Evolutionary conservation across 495 filamentous ascomycete species (phyloP).

Genomic region (Aspergillus ostianus): DNA sequence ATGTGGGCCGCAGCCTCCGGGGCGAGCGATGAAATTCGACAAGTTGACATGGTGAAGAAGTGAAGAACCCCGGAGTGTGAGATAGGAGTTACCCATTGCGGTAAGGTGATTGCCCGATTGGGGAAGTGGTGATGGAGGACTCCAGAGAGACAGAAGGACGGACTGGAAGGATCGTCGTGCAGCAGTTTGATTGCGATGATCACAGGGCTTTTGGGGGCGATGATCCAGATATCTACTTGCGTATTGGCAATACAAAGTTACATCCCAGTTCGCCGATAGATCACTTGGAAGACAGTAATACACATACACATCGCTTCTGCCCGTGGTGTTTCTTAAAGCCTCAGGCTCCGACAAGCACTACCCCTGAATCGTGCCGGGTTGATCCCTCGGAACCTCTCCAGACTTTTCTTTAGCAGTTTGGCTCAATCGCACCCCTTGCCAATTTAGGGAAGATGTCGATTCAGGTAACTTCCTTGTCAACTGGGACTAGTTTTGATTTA

Average conservation of each 20-base stretch:
- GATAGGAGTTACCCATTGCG: background rate
- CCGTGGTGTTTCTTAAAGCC: no score
- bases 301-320: no score
- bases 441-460: no score
- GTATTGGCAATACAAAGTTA: background rate
- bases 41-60: no score
- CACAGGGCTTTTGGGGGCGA: background rate
- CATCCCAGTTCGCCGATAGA: no score
- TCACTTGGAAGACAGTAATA: no score
- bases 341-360: background rate
- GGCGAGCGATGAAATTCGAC: no score
- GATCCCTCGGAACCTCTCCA: background rate
- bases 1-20: background rate
- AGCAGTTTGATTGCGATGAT: background rate
- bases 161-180: background rate
- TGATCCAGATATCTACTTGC: background rate
- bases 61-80: background rate
- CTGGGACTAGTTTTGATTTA: no score
- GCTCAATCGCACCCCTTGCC: no score
- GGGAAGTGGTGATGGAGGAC: background rate
- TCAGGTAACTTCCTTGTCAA: no score
- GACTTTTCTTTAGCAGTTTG: no score
- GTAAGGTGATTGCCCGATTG: background rate
- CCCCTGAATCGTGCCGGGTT: background rate
- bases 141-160: background rate